Percentiles rank a stretch among this genome's conserved stretches.
These are phyloP conservation scores for Tricholoma saponaceum DNA, from an alignment of 768 basidiomycete genomes.

Conservation along the genomic window DNA sequence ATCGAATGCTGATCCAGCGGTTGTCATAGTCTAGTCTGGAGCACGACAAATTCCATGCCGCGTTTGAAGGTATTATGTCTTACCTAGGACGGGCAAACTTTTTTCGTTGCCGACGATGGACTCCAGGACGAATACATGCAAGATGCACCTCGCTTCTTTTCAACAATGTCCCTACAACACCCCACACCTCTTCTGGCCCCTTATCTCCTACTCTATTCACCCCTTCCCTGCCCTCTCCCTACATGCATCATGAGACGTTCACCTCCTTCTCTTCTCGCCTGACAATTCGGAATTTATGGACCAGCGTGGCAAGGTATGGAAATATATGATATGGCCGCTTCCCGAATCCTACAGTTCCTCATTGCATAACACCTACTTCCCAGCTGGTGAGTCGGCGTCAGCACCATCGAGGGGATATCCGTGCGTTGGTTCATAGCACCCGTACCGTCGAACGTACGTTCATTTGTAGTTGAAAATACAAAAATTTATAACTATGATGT, in stretches of 20 bases:
- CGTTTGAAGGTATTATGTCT: constrained; percentile 36
- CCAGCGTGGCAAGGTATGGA: constrained; percentile 43
- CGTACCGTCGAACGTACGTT: constrained; percentile 88
- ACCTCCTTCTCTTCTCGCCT: constrained; percentile 74
- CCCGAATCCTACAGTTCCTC: constrained; percentile 87
- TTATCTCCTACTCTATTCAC: background rate
- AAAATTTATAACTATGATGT: constrained; percentile 11
- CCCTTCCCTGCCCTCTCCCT: constrained; percentile 24
- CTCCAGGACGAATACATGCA: background rate
- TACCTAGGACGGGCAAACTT: background rate
- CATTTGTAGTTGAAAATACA: too few species aligned
- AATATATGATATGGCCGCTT: constrained; percentile 89
- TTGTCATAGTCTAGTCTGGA: constrained; percentile 33
- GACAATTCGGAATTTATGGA: constrained; percentile 63
- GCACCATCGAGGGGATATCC: constrained; percentile 90
- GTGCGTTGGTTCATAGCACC: constrained; percentile 85
- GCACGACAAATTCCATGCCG: constrained; percentile 26
- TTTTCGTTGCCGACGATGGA: background rate
- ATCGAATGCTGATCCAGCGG: background rate
- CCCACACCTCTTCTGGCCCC: background rate
- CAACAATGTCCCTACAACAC: constrained; percentile 4
- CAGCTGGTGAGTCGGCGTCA: constrained; percentile 85
- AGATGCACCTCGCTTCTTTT: background rate
- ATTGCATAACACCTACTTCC: constrained; percentile 87
- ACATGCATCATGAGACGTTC: constrained; percentile 49